Conservation (phyloP, 768 basidiomycete species). For the Kwoniella sp. region DNA sequence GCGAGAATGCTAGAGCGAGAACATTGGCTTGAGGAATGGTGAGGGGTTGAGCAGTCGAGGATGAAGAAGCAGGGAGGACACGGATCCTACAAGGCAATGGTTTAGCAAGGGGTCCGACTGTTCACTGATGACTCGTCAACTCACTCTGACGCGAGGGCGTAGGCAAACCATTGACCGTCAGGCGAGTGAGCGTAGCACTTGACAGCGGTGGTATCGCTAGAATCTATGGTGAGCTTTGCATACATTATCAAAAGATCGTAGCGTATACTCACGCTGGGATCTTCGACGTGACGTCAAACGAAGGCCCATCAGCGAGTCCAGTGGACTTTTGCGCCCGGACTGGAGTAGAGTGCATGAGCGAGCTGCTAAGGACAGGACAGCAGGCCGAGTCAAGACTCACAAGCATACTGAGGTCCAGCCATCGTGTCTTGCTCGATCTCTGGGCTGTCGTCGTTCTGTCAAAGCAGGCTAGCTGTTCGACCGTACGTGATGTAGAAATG, state of each 20-base stretch:
- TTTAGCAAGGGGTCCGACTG: neutral
- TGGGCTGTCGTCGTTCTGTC: too few species aligned
- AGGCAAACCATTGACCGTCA: constrained; percentile 82
- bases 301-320: constrained; percentile 78
- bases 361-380: neutral
- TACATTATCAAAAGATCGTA: too few species aligned
- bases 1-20: constrained; percentile 84
- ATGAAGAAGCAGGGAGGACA: constrained; percentile 59
- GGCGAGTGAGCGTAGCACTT: constrained; percentile 75
- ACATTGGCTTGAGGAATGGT: constrained; percentile 66
- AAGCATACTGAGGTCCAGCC: constrained; percentile 32
- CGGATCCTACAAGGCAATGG: neutral
- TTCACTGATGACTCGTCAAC: constrained; percentile 43
- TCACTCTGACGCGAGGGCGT: constrained; percentile 69
- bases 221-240: neutral
- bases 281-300: constrained; percentile 63
- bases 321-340: constrained; percentile 93
- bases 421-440: too few species aligned
- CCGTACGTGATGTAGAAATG: too few species aligned
- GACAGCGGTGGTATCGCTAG: constrained; percentile 53
- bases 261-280: constrained; percentile 51
- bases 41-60: constrained; percentile 65
- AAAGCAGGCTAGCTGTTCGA: too few species aligned
- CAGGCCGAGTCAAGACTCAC: constrained; percentile 15
- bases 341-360: constrained; percentile 46